Conservation (phyloP, 164 flowering plant genomes). For the Warburgia ugandensis region DNA sequence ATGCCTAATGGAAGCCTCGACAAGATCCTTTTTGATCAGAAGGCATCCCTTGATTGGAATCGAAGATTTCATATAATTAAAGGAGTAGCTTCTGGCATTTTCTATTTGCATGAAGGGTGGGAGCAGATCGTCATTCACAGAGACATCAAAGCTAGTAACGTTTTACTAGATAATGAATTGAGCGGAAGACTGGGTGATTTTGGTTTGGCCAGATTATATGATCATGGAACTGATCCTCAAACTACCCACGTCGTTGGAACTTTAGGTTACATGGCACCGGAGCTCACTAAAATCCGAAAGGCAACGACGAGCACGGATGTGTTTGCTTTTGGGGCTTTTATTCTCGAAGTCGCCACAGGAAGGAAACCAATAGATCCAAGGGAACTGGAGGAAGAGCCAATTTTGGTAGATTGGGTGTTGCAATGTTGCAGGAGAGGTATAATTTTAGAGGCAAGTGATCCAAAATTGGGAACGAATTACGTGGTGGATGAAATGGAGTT, state of each 20-base stretch:
- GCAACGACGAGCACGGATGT: slow-evolving; percentile 45
- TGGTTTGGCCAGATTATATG: slow-evolving; percentile 44
- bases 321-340: slow-evolving; percentile 50
- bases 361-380: slow-evolving; percentile 51
- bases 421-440: slow-evolving; percentile 27
- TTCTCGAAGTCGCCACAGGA: slow-evolving; percentile 51
- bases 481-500: slow-evolving; percentile 25
- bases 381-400: slow-evolving; percentile 35
- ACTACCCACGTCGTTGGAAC: slow-evolving; percentile 61
- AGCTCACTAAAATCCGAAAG: slow-evolving; percentile 45
- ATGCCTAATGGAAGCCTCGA: slow-evolving; percentile 68
- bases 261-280: slow-evolving; percentile 63
- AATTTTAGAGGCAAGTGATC: slow-evolving; percentile 32
- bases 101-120: slow-evolving; percentile 56
- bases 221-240: slow-evolving; percentile 46
- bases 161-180: slow-evolving; percentile 42
- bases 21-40: slow-evolving; percentile 34
- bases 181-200: slow-evolving; percentile 34
- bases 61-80: slow-evolving; percentile 45
- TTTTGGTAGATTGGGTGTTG: slow-evolving; percentile 62
- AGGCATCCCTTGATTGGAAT: slow-evolving; percentile 34
- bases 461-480: slow-evolving; percentile 17
- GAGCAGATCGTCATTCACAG: slow-evolving; percentile 62
- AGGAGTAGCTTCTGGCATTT: slow-evolving; percentile 49
- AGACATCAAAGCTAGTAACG: slow-evolving; percentile 57